phyloP scores from a whole-genome alignment of 306 rosid species.

The Begonia peltatifolia region DNA sequence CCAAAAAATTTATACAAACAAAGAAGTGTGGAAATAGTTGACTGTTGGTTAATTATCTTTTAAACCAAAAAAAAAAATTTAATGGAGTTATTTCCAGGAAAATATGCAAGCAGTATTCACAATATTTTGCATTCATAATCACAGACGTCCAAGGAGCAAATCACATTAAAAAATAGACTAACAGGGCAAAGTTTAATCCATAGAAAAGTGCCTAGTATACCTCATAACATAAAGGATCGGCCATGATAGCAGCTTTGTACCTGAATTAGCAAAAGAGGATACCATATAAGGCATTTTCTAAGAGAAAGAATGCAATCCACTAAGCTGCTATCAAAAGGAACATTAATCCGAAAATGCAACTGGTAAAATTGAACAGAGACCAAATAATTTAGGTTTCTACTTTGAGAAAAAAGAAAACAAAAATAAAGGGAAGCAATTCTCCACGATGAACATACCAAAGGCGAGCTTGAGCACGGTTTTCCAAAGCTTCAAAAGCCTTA shows the following conservation, averaged over 20 bases:
- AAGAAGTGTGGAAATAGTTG: background rate
- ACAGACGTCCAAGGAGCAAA: background rate
- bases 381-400: background rate
- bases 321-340: background rate
- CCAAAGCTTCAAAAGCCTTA: conserved; percentile 84
- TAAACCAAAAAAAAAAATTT: background rate
- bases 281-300: conserved; percentile 4
- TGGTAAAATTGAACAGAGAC: background rate
- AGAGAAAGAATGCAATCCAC: background rate
- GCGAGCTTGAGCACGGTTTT: conserved; percentile 85
- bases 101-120: background rate
- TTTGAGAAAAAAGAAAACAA: background rate
- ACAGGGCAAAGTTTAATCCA: background rate
- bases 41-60: too few relatives aligned
- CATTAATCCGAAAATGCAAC: background rate
- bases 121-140: background rate
- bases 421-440: background rate
- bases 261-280: conserved; percentile 24
- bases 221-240: conserved; percentile 98
- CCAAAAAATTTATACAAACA: background rate
- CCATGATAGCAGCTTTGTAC: conserved; percentile 93
- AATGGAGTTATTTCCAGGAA: background rate
- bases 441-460: conserved; percentile 42
- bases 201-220: conserved; percentile 15
- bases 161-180: background rate